Conservation (phyloP, 176 grass and related monocot species). For the Carex myosuroides region DNA sequence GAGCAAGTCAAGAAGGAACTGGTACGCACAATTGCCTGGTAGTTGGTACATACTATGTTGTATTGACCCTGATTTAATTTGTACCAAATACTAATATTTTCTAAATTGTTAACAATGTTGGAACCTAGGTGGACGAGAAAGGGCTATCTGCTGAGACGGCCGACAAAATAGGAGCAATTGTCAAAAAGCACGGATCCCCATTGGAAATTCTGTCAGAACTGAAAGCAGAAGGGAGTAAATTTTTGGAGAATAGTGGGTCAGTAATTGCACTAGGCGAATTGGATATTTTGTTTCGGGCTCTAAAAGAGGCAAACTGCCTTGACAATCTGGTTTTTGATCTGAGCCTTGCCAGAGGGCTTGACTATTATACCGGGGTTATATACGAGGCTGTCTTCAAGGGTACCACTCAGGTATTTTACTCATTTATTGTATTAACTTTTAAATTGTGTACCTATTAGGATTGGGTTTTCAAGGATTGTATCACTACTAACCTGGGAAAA, state of each 20-base stretch:
- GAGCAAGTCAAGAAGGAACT: conserved; percentile 89
- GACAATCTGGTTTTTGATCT: conserved; percentile 80
- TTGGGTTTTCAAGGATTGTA: no score
- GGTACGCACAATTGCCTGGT: conserved; percentile 35
- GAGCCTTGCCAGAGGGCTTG: conserved; percentile 93
- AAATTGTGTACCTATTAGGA: neutral
- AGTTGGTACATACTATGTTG: neutral
- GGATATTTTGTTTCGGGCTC: conserved; percentile 73
- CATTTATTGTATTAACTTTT: neutral
- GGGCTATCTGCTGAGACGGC: conserved; percentile 81
- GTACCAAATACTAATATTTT: conserved; percentile 3
- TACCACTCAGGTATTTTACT: conserved; percentile 52
- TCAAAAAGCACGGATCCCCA: conserved; percentile 64
- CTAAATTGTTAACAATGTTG: neutral
- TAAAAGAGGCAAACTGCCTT: conserved; percentile 76
- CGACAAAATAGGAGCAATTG: conserved; percentile 72
- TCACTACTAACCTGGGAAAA: neutral
- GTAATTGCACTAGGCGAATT: conserved; percentile 73
- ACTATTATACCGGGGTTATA: conserved; percentile 99
- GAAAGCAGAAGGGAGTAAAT: conserved; percentile 62
- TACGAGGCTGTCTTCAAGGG: conserved; percentile 98
- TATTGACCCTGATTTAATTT: neutral
- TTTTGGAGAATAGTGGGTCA: conserved; percentile 62
- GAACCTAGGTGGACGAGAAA: conserved; percentile 78
- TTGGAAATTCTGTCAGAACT: conserved; percentile 71